Percentiles rank a stretch among this genome's conserved stretches.
phyloP scores from a whole-genome alignment of 1,139 yeast genomes.

The Meyerozyma elateridarum region DNA sequence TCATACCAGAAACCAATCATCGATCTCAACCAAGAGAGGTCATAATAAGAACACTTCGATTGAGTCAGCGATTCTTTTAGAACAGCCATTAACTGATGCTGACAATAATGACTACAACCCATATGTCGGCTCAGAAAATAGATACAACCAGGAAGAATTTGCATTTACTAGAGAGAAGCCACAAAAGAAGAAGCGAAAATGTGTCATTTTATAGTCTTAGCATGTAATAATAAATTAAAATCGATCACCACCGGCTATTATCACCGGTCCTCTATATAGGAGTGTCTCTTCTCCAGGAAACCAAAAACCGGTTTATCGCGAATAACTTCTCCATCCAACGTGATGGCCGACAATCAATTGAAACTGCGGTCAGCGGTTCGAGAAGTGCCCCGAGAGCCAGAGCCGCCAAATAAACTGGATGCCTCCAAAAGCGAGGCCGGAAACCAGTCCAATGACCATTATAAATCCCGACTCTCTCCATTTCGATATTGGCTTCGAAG shows the following conservation, averaged over 20 bases:
- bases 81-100: slow-evolving; percentile 26
- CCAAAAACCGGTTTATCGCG: no score
- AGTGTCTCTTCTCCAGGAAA: no score
- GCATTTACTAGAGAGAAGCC: slow-evolving; percentile 34
- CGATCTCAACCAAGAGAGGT: slow-evolving; percentile 14
- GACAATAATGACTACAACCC: slow-evolving; percentile 1
- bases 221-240: neutral
- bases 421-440: slow-evolving; percentile 55
- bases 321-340: no score
- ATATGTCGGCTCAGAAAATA: slow-evolving; percentile 8
- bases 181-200: slow-evolving; percentile 25
- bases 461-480: slow-evolving; percentile 53
- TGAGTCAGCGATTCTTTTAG: slow-evolving; percentile 34
- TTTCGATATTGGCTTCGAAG: slow-evolving; percentile 57
- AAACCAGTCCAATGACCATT: slow-evolving; percentile 61
- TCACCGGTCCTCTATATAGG: no score
- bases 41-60: slow-evolving; percentile 36
- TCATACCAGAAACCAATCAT: slow-evolving; percentile 25
- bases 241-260: neutral
- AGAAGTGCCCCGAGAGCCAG: no score
- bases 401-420: no score
- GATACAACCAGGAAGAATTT: slow-evolving; percentile 40
- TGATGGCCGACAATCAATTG: no score
- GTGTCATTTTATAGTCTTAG: slow-evolving; percentile 27
- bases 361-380: no score